Percentiles rank a stretch among this genome's conserved stretches.
Conservation (phyloP, 2,329 filamentous ascomycete genomes). For the Aureobasidium mangrovei region DNA sequence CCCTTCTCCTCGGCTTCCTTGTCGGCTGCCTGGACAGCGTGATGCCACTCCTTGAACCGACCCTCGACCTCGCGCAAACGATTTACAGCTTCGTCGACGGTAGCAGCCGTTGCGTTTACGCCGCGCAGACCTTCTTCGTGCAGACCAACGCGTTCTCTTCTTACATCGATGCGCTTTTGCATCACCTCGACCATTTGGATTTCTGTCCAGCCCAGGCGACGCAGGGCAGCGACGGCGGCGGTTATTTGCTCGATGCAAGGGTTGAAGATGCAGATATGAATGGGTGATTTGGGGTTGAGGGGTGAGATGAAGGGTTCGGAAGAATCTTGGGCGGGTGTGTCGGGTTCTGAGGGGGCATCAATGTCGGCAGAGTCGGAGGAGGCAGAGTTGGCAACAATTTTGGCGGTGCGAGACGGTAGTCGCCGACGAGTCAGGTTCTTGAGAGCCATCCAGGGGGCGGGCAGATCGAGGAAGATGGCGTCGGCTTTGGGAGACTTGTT, state of each 20-base stretch:
- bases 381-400: slow-evolving; percentile 8
- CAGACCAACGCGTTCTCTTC: slow-evolving; percentile 70
- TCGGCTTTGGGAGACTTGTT: slow-evolving; percentile 48
- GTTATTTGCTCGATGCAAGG: slow-evolving; percentile 96
- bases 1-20: slow-evolving; percentile 26
- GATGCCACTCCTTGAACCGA: slow-evolving; percentile 57
- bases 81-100: slow-evolving; percentile 69
- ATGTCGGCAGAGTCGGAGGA: slow-evolving; percentile 5
- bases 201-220: slow-evolving; percentile 76
- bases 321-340: neutral
- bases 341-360: neutral
- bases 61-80: slow-evolving; percentile 66
- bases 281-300: slow-evolving; percentile 62
- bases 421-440: slow-evolving; percentile 59
- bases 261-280: slow-evolving; percentile 86
- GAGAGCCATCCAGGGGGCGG: slow-evolving; percentile 71
- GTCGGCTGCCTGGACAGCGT: slow-evolving; percentile 26
- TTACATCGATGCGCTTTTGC: slow-evolving; percentile 70
- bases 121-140: slow-evolving; percentile 58
- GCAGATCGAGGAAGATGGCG: slow-evolving; percentile 70
- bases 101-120: slow-evolving; percentile 59
- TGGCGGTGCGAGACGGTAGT: slow-evolving; percentile 9
- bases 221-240: slow-evolving; percentile 70
- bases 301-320: slow-evolving; percentile 33
- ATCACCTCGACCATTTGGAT: slow-evolving; percentile 89